These are phyloP conservation scores for Peterozyma toletana DNA, from an alignment of 805 yeast species.

Conservation along the genomic window DNA sequence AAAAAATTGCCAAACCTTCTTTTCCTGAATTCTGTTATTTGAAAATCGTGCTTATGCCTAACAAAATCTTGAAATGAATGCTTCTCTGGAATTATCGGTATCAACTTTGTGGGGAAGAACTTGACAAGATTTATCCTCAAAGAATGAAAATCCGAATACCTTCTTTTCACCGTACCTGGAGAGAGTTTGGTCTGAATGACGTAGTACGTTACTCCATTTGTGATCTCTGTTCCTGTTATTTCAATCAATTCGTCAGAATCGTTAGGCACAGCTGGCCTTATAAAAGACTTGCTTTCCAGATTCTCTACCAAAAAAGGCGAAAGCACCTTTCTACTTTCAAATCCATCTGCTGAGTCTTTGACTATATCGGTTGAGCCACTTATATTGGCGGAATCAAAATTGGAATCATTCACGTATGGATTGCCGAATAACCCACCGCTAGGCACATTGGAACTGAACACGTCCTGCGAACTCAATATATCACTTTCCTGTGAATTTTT, in stretches of 20 bases:
- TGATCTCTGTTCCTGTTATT: constrained; percentile 2
- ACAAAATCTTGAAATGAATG: constrained; percentile 45
- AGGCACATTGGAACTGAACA: too few relatives aligned
- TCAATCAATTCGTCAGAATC: not conserved
- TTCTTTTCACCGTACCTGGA: constrained; percentile 37
- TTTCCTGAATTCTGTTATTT: constrained; percentile 39
- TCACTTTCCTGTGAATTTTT: too few relatives aligned
- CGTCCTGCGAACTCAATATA: too few relatives aligned
- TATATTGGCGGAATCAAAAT: too few relatives aligned
- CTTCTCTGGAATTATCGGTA: constrained; percentile 94
- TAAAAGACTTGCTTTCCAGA: too few relatives aligned
- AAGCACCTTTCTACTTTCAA: too few relatives aligned
- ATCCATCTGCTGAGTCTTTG: too few relatives aligned
- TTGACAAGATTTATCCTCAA: constrained; percentile 62
- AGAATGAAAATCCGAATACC: constrained; percentile 90
- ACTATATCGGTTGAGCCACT: too few relatives aligned
- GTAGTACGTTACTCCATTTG: constrained; percentile 4
- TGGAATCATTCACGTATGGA: too few relatives aligned
- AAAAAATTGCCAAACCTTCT: constrained; percentile 38
- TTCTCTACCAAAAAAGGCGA: too few relatives aligned
- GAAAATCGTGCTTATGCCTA: constrained; percentile 25
- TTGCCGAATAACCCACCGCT: too few relatives aligned
- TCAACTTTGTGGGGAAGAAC: constrained; percentile 76
- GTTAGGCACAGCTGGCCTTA: too few relatives aligned
- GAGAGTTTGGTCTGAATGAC: constrained; percentile 1